phyloP scores from a whole-genome alignment of 176 grass and related monocot species.

The sorghum (Sorghum bicolor) region DNA sequence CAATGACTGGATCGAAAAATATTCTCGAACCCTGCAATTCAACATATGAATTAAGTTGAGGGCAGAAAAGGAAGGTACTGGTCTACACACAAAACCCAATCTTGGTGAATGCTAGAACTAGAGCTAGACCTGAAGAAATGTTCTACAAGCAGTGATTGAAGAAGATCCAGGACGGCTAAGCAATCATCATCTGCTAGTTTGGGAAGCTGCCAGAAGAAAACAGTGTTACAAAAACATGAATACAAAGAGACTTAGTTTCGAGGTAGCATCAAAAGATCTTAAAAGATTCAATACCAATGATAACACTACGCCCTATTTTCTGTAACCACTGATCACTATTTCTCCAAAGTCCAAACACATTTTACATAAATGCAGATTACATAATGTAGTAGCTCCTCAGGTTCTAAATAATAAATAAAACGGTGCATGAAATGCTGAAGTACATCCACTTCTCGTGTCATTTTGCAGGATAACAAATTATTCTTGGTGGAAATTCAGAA shows the following conservation, averaged over 20 bases:
- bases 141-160: conserved; percentile 81
- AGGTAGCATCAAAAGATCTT: conserved; percentile 25
- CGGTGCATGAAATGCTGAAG: neutral
- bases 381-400: neutral
- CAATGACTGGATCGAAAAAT: conserved; percentile 67
- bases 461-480: conserved; percentile 25
- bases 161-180: conserved; percentile 67
- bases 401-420: neutral
- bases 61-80: neutral
- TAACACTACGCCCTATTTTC: neutral
- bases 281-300: neutral
- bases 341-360: conserved; percentile 10
- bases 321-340: neutral
- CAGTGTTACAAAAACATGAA: neutral
- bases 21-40: conserved; percentile 70
- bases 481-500: conserved; percentile 1
- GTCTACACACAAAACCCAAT: conserved; percentile 9
- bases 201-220: conserved; percentile 50
- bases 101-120: neutral
- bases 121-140: conserved; percentile 58
- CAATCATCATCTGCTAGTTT: conserved; percentile 92
- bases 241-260: neutral
- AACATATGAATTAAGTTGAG: conserved; percentile 19
- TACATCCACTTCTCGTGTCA: neutral
- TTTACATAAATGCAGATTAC: conserved; percentile 9